These are phyloP conservation scores for Solanum hybrid DNA, from an alignment of 305 asterid species.

Conservation along the genomic window DNA sequence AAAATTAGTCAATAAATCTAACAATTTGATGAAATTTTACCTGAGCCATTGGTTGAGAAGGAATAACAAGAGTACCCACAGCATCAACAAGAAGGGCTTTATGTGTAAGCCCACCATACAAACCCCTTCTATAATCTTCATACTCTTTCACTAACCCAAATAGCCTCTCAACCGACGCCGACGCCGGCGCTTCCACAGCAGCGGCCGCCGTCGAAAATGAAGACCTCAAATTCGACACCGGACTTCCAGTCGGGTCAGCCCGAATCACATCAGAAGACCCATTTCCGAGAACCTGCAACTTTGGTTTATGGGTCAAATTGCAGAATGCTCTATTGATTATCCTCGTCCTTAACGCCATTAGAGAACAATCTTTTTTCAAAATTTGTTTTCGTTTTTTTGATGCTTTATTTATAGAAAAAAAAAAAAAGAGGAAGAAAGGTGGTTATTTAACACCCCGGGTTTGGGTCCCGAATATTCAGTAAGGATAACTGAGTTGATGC, in stretches of 20 bases:
- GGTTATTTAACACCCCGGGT: not conserved
- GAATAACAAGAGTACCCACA: slow-evolving; percentile 85
- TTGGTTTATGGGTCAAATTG: not conserved
- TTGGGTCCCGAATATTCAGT: not conserved
- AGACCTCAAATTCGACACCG: slow-evolving; percentile 7
- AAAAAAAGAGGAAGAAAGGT: not conserved
- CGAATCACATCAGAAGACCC: slow-evolving; percentile 11
- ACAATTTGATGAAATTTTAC: slow-evolving; percentile 17
- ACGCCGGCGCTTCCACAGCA: slow-evolving; percentile 30
- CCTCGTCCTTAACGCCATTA: slow-evolving; percentile 13
- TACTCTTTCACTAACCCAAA: slow-evolving; percentile 64
- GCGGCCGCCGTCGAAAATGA: slow-evolving; percentile 37
- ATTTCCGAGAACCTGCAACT: slow-evolving; percentile 15
- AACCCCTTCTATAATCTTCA: slow-evolving; percentile 75
- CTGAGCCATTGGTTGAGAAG: slow-evolving; percentile 99
- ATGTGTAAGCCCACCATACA: slow-evolving; percentile 86
- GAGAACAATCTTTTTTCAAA: not conserved
- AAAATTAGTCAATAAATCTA: not conserved
- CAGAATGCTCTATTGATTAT: not conserved
- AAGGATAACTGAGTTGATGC: not conserved
- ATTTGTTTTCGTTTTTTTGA: not conserved
- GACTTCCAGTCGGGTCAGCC: not conserved
- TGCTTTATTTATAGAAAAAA: not conserved
- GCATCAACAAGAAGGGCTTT: slow-evolving; percentile 92
- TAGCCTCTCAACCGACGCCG: slow-evolving; percentile 12